Evolutionary conservation across 331 rosid species (phyloP), one percentile per base, ranked within the genome.

Genomic region (Spiraea crenata): DNA sequence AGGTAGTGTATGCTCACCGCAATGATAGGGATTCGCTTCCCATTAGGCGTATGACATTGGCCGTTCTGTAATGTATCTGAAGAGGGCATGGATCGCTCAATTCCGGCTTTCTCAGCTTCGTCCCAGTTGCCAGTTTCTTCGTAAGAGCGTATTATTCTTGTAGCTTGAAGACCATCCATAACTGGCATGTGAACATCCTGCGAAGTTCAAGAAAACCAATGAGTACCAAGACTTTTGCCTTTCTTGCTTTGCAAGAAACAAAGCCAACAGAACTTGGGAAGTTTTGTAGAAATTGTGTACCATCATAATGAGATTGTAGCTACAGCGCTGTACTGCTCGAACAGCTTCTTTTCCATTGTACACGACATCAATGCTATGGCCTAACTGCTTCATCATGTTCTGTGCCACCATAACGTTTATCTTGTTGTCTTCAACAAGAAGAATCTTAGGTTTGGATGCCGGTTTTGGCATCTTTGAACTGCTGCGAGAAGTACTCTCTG

Each of bases 101-200:
- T 67, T 75, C 96, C 96, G 73, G 87, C 93, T 72, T 78, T 59
- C 73, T 65, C 80, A 44, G 96, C 92, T 6, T 88, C 98, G 41
- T 89, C 92, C 99, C 96, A 95, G 51, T 59, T 87, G 47, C 98
- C 98, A 0, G 90, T 86, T 85, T 91, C 92, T 85, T 95, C 99
- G 5, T 72, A 91, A 34, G 92, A 87, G 15, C 98, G 95, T 67
- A 95, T 95, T 75, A 95, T 48, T 82, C 82, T 88, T n/a, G 99
- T 95, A 69, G 98, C 88, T 82, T 91, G 85, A 61, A 89, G 96
- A 46, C 99, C 99, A 77, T 91, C 88, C 99, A 95, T 91, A 70
- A 89, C 81, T 45, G 98, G 99, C 99, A 95, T 95, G 77, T 65
- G 85, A 40, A 91, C 96, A 85, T 95, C 99, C 96, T 95, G 82